These are phyloP conservation scores for Aspergillus sp. DNA, from an alignment of 2,329 filamentous ascomycete genomes.

Conservation along the genomic window DNA sequence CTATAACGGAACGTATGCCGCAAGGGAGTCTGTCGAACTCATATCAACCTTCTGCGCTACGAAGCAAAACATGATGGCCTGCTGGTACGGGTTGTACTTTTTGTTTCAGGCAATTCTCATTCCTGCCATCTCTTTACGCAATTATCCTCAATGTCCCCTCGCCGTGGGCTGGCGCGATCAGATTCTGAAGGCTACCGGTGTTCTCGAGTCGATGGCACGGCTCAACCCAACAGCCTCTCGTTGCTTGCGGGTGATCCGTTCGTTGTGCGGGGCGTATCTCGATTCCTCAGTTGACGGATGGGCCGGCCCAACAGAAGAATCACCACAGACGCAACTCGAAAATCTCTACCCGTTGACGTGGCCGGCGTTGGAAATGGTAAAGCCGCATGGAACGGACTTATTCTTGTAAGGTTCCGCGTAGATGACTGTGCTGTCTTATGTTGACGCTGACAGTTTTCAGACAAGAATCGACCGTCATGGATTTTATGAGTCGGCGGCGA, in stretches of 20 bases:
- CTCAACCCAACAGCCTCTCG: constrained; percentile 12
- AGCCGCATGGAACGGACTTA: constrained; percentile 8
- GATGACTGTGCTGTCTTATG: background rate
- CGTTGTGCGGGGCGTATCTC: constrained; percentile 11
- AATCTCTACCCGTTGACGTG: constrained; percentile 16
- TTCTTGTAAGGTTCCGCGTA: constrained; percentile 6
- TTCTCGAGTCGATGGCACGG: constrained; percentile 12
- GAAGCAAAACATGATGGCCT: constrained; percentile 19
- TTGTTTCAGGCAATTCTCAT: constrained; percentile 26
- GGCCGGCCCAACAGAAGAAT: constrained; percentile 12
- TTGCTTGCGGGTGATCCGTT: constrained; percentile 9
- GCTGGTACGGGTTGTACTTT: constrained; percentile 27
- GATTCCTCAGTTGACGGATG: constrained; percentile 8
- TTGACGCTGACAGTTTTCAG: background rate
- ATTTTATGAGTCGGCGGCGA: constrained; percentile 14
- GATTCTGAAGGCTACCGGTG: constrained; percentile 9
- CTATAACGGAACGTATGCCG: constrained; percentile 14
- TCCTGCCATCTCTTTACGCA: constrained; percentile 10
- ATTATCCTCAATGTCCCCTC: constrained; percentile 6
- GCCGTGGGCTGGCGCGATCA: constrained; percentile 11
- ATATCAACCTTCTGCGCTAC: constrained; percentile 19
- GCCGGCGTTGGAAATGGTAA: constrained; percentile 10
- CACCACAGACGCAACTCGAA: constrained; percentile 15
- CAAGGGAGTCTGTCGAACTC: constrained; percentile 20
- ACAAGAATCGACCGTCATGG: constrained; percentile 9